phyloP scores from a whole-genome alignment of 73 alveolate genomes.

The Tetrahymena malaccensis region DNA sequence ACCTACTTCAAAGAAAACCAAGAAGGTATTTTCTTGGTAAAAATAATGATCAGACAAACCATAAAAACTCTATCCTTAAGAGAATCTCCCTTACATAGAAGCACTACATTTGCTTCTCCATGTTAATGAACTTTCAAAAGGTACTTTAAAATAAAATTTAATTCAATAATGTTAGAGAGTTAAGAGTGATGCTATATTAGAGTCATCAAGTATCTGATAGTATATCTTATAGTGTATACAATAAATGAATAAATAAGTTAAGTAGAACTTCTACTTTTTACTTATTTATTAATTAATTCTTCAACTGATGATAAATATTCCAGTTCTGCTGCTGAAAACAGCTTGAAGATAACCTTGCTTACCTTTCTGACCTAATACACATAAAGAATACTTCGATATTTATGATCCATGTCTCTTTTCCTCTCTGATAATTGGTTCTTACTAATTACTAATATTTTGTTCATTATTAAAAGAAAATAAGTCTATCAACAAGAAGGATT shows the following conservation, averaged over 20 bases:
- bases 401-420: not conserved
- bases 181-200: not conserved
- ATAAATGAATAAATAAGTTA: not conserved
- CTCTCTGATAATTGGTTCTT: not conserved
- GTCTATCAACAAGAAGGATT: not conserved
- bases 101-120: not conserved
- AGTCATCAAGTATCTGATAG: not conserved
- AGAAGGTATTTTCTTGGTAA: not conserved
- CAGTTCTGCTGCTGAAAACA: slow-evolving; percentile 1
- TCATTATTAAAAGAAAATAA: not conserved
- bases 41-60: not conserved
- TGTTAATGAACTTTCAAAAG: not conserved
- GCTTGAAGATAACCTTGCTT: not conserved
- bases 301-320: not conserved
- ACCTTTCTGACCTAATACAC: not conserved
- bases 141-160: not conserved
- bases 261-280: not conserved
- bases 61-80: not conserved
- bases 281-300: not conserved
- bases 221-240: not conserved
- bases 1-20: not conserved
- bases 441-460: not conserved
- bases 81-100: not conserved
- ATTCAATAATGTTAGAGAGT: not conserved
- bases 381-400: not conserved